Evolutionary conservation across 2,329 filamentous ascomycete species (phyloP), one percentile per base, ranked within the genome.

Genomic region (Aspergillus sp.): DNA sequence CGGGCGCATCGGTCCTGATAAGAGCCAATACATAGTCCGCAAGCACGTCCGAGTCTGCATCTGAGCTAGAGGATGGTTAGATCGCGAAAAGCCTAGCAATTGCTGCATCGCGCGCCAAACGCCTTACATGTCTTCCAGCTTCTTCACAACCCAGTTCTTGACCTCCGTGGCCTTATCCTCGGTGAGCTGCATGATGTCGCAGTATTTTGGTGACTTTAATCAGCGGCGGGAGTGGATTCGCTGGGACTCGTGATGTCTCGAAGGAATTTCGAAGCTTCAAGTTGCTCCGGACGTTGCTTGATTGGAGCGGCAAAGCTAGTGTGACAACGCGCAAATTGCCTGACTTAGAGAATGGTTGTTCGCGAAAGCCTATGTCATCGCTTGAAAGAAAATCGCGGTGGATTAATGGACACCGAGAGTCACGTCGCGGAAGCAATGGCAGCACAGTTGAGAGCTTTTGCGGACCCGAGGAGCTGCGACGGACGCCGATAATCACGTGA

Each of bases 11-110:
- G 17, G 81, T 82, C 48, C 81, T 81, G 48, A 88, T 80, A 31
- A 88, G 79, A 23, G 85, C 85, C 51, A 87, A 77, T 7, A 88
- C 84, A 68, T 88, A 88, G 66, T 88, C 86, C 31, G 84, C 85
- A 22, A 88, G 82, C 2, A 88, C 84, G 66, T 85, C 85, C 13
- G 82, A 81, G 69, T 88, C 86, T 31, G 85, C 86, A 71, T 88
- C 85, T n/a, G 84, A 86, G 64, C 85, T 86, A 67, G 50, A 58
- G 25, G 28, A 7, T 17, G 47, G 46, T 59, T 54, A 59, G 51
- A 30, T 15, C 17, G 17, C 31, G 17, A 47, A 23, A 54, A 49
- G 43, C 28, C 19, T 17, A 48, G 11, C 9, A 19, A n/a, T 7
- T 28, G 23, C 22, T 30, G 43, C 31, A 48, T 28, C 25, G 31